Evolutionary conservation across 352 stramenopile genomes (phyloP), one percentile per base, ranked within the genome.

Genomic region (Pythium apleroticum): DNA sequence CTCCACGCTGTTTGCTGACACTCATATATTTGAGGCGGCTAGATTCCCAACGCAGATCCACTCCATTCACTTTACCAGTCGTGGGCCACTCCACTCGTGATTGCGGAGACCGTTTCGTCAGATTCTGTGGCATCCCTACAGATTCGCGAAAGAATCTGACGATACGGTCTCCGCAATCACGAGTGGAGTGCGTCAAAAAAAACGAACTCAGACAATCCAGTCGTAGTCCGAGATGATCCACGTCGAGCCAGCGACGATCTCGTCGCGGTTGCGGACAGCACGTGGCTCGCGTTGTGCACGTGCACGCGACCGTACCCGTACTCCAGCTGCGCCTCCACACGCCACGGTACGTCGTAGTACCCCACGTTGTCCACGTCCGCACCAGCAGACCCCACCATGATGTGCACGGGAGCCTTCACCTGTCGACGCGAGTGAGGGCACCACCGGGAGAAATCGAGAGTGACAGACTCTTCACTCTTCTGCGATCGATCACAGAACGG

Each of bases 271-370:
- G n/a, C 45, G 58, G 1, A 71, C 54, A 56, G 45, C 10, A 63
- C 52, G 35, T 74, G 68, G 15, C 57, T 66, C 3, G 43, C 63
- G 28, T 74, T 74, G 52, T 60, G 43, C 25, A 74, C 63, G 31
- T 74, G 68, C 15, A 74, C 22, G 33, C 68, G 68, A 20, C 63
- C 68, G 35, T 74, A 74, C 25, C 68, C 68, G 33, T 71, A 74
- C 31, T 67, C 59, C 17, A 65, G 35, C 28, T 60, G 52, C n/a
- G 60, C 52, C 7, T 52, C 54, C 39, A 57, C 63, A n/a, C 52
- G 41, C 68, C 68, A 75, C 3, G 63, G 57, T 33, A 69, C 63
- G 30, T 64, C 37, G 37, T 69, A 69, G 56, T 65, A 69, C 0
- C 55, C 56, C 11, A 57, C 33, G 19, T 62, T 60, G 58, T 75